Evolutionary conservation across 2,329 filamentous ascomycete species (phyloP), one percentile per base, ranked within the genome.

Genomic region (Penicillium sp.): DNA sequence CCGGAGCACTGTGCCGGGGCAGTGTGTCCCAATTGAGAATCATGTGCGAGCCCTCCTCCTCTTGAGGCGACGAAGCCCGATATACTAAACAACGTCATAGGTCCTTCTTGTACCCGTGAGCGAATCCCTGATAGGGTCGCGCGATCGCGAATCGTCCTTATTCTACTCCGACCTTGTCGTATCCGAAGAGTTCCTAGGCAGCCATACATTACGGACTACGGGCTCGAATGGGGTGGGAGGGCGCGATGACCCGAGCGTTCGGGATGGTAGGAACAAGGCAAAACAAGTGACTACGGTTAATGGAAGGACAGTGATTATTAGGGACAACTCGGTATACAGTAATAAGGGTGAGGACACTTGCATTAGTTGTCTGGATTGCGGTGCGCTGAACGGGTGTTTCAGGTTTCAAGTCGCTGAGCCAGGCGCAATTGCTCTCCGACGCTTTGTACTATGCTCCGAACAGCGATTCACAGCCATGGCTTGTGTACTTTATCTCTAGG

Each of bases 281-380:
- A 96, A 93, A 79, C 93, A 97, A 74, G 96, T 95, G 73, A 90
- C 90, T 15, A 99, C 96, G 0, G 84, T 95, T 68, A 99, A 99
- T 78, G 93, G 93, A 41, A 88, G 92, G 71, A 97, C 91, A 52
- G 90, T 99, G 63, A 91, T 99, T 49, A 89, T 99, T 67, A 98
- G 98, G 78, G 95, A 99, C 78, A 88, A 90, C 29, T 90, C 90
- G 69, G 86, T 98, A 46, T 99, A 96, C 79, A 97, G 91, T 76
- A 98, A 98, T 75, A 99, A 99, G 84, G 95, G 93, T 92, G 78
- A 54, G 80, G 49, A 21, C 35, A 26, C 41, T 19, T 17, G n/a
- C n/a, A 52, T 19, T 35, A 26, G 13, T 61, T 29, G 15, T 49
- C 48, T 63, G 52, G 26, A 58, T 56, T 53, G 15, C 56, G 45